Percentiles rank a stretch among this genome's conserved stretches.
These are phyloP conservation scores for Umbelopsis sp. DNA, from an alignment of 192 early-diverging fungal genomes.

Conservation along the genomic window DNA sequence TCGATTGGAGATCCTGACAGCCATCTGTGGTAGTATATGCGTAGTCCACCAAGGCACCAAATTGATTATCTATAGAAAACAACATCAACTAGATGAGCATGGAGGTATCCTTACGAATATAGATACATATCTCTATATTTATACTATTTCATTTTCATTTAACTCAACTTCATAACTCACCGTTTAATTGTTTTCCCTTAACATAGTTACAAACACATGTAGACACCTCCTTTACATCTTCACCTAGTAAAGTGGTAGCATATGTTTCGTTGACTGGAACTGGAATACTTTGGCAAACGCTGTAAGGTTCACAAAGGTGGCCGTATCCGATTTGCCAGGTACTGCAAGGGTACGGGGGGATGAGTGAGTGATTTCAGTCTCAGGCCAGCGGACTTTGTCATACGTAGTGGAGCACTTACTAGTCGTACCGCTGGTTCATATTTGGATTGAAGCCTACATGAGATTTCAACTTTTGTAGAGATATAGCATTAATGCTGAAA, in stretches of 20 bases:
- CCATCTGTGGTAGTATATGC: background rate
- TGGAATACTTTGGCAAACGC: background rate
- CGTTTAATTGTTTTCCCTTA: background rate
- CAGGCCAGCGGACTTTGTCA: background rate
- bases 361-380: background rate
- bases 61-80: conserved; percentile 10
- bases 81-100: background rate
- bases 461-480: conserved; percentile 11
- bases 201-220: background rate
- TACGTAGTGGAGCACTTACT: background rate
- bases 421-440: background rate
- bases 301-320: conserved; percentile 4
- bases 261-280: conserved; percentile 3
- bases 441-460: conserved; percentile 9
- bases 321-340: conserved; percentile 15
- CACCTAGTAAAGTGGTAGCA: background rate
- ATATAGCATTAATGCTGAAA: conserved; percentile 11
- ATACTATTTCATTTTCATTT: too few relatives aligned
- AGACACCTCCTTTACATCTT: background rate
- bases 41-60: conserved; percentile 14
- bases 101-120: too few relatives aligned
- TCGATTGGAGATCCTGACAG: background rate
- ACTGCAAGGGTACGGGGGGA: background rate
- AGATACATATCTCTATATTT: background rate
- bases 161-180: background rate